Evolutionary conservation across 805 yeast genomes (phyloP).

Genomic region (Ogataea corticis): DNA sequence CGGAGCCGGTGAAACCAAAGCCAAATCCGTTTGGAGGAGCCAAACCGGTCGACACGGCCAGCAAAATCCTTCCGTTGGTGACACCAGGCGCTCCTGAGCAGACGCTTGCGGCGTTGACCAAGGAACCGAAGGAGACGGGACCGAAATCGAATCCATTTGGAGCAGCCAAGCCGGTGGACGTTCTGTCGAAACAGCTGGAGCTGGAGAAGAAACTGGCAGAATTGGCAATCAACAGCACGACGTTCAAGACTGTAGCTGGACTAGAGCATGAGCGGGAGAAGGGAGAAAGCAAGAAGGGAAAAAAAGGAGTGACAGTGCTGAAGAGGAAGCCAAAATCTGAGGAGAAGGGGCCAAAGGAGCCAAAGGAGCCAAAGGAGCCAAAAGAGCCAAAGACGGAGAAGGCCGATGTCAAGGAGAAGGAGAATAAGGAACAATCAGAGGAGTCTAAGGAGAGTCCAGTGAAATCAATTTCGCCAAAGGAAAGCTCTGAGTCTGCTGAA

Average conservation of each 20-base stretch:
- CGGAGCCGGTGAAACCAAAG: conserved; percentile 38
- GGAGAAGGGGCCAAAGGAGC: conserved; percentile 5
- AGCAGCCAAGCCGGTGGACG: conserved; percentile 82
- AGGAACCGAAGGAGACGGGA: conserved; percentile 19
- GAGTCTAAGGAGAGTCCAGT: not conserved
- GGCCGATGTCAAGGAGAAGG: not conserved
- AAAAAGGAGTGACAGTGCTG: conserved; percentile 1
- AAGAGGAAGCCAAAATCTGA: conserved; percentile 3
- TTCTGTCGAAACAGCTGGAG: conserved; percentile 61
- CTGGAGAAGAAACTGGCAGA: conserved; percentile 50
- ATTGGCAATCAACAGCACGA: conserved; percentile 48
- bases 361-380: not conserved
- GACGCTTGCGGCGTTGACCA: conserved; percentile 17
- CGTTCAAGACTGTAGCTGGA: conserved; percentile 32
- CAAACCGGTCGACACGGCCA: conserved; percentile 54
- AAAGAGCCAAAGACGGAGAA: not conserved
- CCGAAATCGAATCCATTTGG: conserved; percentile 73
- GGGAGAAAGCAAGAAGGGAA: conserved; percentile 6
- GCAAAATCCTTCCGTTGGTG: conserved; percentile 15
- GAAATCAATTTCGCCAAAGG: not conserved
- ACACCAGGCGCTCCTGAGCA: conserved; percentile 14
- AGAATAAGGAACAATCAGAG: not conserved
- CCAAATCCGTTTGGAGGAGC: conserved; percentile 79
- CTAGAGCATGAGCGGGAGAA: conserved; percentile 21
- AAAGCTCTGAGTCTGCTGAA: too few species aligned